Evolutionary conservation across 2,329 filamentous ascomycete species (phyloP), one percentile per base, ranked within the genome.

Genomic region (Stemphylium lycopersici): DNA sequence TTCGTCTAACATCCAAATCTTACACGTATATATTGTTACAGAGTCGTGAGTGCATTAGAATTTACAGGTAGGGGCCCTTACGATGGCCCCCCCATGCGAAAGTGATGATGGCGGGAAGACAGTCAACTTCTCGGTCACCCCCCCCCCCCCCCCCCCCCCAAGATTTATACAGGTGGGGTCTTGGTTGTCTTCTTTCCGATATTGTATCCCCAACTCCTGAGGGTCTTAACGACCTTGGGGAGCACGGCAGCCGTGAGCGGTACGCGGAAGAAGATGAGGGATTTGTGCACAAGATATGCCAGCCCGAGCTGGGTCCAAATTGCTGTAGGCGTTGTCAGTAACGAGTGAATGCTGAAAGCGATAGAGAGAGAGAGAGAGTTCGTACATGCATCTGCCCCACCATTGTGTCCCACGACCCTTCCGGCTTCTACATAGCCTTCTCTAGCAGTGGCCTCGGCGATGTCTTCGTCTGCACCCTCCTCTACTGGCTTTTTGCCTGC

Each of bases 271-370:
- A 99, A 96, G 69, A 99, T 97, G 76, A 98, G 91, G 66, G 90
- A 96, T 79, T 99, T 99, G 82, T 99, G 95, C 54, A 99, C 91
- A 24, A 93, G 93, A 71, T 99, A 99, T 11, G 95, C 95, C 43
- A 99, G 83, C 13, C 91, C 92, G 26, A 99, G 80, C 72, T 97
- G 92, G 7, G 95, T 98, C 85, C 86, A 88, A 45, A 89, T 79
- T 67, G 84, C 86, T 88, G 61, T 32, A 20, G 22, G 43, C 11
- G 18, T 16, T 20, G 58, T 71, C 18, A 69, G 63, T 40, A 10
- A 41, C 22, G 16, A 15, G 38, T 4, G 42, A n/a, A 36, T 31
- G 10, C 15, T 41, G 8, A 32, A 29, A 22, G 8, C 7, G n/a
- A 39, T 32, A 16, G 34, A 29, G 46, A 46, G 8, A 6, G n/a